A percentile compares a stretch with the other conserved stretches of the same genome.
phyloP scores from a whole-genome alignment of 768 basidiomycete genomes.

The Plicaturopsis crispa region DNA sequence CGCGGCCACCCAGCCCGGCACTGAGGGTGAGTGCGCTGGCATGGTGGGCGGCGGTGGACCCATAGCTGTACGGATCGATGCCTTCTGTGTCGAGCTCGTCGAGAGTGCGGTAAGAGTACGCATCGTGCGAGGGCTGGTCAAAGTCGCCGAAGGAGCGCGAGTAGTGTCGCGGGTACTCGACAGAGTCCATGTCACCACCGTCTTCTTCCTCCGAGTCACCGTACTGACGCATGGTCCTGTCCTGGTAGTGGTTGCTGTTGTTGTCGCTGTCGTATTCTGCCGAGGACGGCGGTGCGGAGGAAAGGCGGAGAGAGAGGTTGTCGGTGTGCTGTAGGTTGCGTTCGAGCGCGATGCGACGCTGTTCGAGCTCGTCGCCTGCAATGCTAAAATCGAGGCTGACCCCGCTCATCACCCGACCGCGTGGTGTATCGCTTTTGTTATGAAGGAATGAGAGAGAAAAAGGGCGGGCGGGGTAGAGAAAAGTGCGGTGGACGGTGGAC shows the following conservation, averaged over 20 bases:
- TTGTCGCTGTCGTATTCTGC: no score
- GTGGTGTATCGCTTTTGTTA: conserved; percentile 13
- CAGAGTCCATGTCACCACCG: conserved; percentile 34
- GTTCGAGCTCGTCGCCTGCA: conserved; percentile 66
- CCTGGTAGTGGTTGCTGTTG: no score
- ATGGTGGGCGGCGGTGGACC: conserved; percentile 83
- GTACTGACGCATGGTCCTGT: no score
- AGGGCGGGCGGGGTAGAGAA: no score
- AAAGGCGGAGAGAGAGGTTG: conserved; percentile 56
- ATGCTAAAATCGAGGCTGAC: conserved; percentile 42
- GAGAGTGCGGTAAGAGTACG: conserved; percentile 48
- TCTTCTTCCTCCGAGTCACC: conserved; percentile 30
- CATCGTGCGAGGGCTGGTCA: conserved; percentile 45
- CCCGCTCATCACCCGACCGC: conserved; percentile 1
- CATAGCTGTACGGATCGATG: conserved; percentile 56
- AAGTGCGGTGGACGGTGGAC: no score
- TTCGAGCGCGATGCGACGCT: conserved; percentile 72
- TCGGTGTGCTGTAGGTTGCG: conserved; percentile 69
- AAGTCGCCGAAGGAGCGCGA: conserved; percentile 55
- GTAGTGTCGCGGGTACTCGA: conserved; percentile 71
- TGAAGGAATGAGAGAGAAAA: no score
- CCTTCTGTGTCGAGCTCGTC: conserved; percentile 65
- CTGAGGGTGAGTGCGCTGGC: conserved; percentile 82
- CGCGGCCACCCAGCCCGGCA: conserved; percentile 64
- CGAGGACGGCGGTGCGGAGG: conserved; percentile 43